Conservation (phyloP, 805 yeast species). For the Candida xyloterini region DNA sequence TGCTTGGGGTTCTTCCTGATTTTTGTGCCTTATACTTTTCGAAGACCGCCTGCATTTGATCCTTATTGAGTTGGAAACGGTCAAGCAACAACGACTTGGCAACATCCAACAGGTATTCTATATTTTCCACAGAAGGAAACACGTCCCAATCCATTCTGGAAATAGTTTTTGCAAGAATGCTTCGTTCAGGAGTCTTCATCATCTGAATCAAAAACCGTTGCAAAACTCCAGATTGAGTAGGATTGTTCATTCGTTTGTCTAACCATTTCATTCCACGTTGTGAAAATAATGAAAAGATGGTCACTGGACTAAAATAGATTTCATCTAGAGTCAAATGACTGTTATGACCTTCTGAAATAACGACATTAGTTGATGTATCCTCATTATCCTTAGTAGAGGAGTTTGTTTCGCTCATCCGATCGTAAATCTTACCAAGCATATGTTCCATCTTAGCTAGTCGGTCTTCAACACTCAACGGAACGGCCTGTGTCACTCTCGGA, state of each 20-base stretch:
- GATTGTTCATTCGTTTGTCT: slow-evolving; percentile 18
- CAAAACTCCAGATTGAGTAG: background rate
- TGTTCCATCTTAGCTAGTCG: background rate
- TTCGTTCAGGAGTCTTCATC: background rate
- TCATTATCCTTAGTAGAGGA: background rate
- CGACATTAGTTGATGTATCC: background rate
- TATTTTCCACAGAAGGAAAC: background rate
- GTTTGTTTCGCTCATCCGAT: background rate
- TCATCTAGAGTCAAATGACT: slow-evolving; percentile 19
- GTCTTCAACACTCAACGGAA: background rate
- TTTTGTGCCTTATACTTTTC: background rate
- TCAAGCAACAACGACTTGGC: background rate
- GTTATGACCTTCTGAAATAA: background rate
- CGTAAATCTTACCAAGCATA: slow-evolving; percentile 2
- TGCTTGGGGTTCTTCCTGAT: background rate
- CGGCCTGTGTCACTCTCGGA: no score
- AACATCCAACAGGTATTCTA: background rate
- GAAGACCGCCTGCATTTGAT: background rate
- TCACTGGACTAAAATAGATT: slow-evolving; percentile 27
- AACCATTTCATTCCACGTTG: slow-evolving; percentile 42
- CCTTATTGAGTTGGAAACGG: background rate
- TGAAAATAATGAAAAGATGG: slow-evolving; percentile 40
- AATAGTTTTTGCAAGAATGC: no score
- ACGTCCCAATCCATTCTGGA: background rate
- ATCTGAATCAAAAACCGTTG: background rate